These are phyloP conservation scores for Volvox africanus DNA, from an alignment of 139 green algal species.

Conservation along the genomic window DNA sequence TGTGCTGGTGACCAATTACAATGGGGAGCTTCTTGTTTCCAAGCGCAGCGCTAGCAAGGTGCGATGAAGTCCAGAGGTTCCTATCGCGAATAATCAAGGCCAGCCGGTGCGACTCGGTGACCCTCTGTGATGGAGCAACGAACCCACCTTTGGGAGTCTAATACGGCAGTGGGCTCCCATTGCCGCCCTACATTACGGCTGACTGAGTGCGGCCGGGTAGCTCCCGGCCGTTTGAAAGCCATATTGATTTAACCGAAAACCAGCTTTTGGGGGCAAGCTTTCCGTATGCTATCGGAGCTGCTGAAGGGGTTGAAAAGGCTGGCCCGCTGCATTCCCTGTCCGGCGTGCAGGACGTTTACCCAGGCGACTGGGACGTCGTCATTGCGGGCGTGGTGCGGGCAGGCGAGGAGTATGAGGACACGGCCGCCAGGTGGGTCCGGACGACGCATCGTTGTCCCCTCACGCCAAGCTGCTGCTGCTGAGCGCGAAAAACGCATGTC, in stretches of 20 bases:
- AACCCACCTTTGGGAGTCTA: too few species aligned
- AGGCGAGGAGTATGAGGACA: slow-evolving; percentile 61
- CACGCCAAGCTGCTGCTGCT: not conserved
- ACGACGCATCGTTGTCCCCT: not conserved
- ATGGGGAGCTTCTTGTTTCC: slow-evolving; percentile 21
- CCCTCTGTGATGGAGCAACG: too few species aligned
- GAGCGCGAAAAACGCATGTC: too few species aligned
- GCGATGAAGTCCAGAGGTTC: not conserved
- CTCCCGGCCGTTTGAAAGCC: too few species aligned
- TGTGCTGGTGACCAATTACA: slow-evolving; percentile 47
- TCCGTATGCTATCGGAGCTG: too few species aligned
- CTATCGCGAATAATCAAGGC: not conserved
- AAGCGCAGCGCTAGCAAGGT: slow-evolving; percentile 46
- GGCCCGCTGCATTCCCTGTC: not conserved
- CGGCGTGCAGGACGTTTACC: slow-evolving; percentile 46
- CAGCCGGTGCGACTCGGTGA: too few species aligned
- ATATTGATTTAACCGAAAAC: too few species aligned
- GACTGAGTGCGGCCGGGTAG: too few species aligned
- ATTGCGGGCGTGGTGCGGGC: slow-evolving; percentile 51
- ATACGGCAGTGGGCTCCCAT: too few species aligned
- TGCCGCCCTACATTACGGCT: too few species aligned
- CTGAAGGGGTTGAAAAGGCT: not conserved
- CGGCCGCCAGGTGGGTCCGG: slow-evolving; percentile 21
- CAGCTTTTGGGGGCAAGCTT: too few species aligned
- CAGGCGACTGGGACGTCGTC: slow-evolving; percentile 49